A percentile compares a stretch with the other conserved stretches of the same genome.
phyloP scores from a whole-genome alignment of 805 yeast genomes.

The Barnettozyma populi region DNA sequence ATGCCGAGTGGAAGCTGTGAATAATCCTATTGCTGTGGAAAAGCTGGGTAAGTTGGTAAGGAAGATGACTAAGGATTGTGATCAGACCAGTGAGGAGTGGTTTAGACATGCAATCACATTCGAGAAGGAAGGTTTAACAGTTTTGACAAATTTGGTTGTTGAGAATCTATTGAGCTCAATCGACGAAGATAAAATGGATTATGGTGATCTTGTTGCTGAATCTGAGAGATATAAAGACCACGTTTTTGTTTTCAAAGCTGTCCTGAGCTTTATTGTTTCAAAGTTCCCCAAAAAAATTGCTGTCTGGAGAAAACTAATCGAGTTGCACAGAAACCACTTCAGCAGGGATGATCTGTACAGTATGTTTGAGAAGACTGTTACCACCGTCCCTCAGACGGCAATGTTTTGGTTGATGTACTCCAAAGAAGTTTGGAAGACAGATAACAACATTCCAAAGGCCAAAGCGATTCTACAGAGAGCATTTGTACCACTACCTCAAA shows the following conservation, averaged over 20 bases:
- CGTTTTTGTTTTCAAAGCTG: conserved; percentile 30
- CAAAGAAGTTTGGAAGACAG: conserved; percentile 55
- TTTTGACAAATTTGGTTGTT: conserved; percentile 52
- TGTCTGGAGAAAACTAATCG: conserved; percentile 46
- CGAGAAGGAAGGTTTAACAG: conserved; percentile 39
- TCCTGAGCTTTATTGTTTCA: conserved; percentile 41
- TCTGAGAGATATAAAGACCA: conserved; percentile 18
- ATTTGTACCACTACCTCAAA: conserved; percentile 35
- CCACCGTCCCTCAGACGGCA: conserved; percentile 42
- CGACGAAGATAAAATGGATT: conserved; percentile 25
- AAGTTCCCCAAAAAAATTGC: conserved; percentile 40
- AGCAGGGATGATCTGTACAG: conserved; percentile 30
- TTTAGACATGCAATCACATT: conserved; percentile 47
- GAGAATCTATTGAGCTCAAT: conserved; percentile 29
- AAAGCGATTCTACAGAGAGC: conserved; percentile 48
- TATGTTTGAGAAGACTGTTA: conserved; percentile 50
- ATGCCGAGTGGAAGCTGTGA: conserved; percentile 58
- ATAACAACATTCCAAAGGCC: conserved; percentile 44
- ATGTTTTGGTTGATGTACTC: conserved; percentile 64
- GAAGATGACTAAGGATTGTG: conserved; percentile 42
- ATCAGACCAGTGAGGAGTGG: conserved; percentile 44
- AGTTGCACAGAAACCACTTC: conserved; percentile 29
- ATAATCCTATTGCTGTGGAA: conserved; percentile 31
- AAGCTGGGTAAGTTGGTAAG: conserved; percentile 44
- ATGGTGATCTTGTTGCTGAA: conserved; percentile 22